Percentiles rank a stretch among this genome's conserved stretches.
phyloP scores from a whole-genome alignment of 2,329 filamentous ascomycete genomes.

The Trichoderma atrobrunneum region DNA sequence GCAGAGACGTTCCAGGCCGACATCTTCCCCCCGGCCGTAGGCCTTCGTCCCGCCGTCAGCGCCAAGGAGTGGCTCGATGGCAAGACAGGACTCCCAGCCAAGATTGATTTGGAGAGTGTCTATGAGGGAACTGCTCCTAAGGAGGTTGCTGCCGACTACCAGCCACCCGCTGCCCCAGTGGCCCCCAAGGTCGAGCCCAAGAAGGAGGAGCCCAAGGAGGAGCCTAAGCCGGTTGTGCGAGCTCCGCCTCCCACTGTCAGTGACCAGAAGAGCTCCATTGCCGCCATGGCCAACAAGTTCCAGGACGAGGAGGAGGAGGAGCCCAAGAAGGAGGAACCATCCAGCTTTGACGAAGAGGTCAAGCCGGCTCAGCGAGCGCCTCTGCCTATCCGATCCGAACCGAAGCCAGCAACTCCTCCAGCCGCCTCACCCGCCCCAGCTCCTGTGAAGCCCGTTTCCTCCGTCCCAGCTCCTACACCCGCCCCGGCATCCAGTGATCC shows the following conservation, averaged over 20 bases:
- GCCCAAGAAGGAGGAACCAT: slow-evolving; percentile 57
- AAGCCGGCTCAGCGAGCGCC: slow-evolving; percentile 66
- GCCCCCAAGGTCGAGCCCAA: slow-evolving; percentile 39
- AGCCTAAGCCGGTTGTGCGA: slow-evolving; percentile 47
- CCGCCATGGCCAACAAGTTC: slow-evolving; percentile 80
- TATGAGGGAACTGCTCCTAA: slow-evolving; percentile 81
- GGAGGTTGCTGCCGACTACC: slow-evolving; percentile 70
- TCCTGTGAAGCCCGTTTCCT: slow-evolving; percentile 20
- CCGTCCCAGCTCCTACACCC: slow-evolving; percentile 34
- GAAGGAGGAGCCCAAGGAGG: slow-evolving; percentile 47
- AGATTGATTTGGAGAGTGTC: slow-evolving; percentile 89
- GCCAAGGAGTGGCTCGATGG: slow-evolving; percentile 82
- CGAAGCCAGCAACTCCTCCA: slow-evolving; percentile 42
- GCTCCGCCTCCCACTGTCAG: slow-evolving; percentile 64
- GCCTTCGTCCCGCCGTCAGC: slow-evolving; percentile 75
- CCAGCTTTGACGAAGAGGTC: slow-evolving; percentile 82
- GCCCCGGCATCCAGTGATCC: slow-evolving; percentile 40
- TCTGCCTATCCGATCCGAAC: slow-evolving; percentile 36
- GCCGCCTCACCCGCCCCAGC: slow-evolving; percentile 22
- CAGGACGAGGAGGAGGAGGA: slow-evolving; percentile 67
- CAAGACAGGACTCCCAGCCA: slow-evolving; percentile 79
- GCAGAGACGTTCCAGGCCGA: slow-evolving; percentile 96
- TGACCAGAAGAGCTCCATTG: slow-evolving; percentile 84
- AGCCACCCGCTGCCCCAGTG: slow-evolving; percentile 49
- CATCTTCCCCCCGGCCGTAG: slow-evolving; percentile 85